Base-by-base conservation (phyloP, 495 filamentous ascomycete species). In the Penicillium cosmopolitanum region DNA sequence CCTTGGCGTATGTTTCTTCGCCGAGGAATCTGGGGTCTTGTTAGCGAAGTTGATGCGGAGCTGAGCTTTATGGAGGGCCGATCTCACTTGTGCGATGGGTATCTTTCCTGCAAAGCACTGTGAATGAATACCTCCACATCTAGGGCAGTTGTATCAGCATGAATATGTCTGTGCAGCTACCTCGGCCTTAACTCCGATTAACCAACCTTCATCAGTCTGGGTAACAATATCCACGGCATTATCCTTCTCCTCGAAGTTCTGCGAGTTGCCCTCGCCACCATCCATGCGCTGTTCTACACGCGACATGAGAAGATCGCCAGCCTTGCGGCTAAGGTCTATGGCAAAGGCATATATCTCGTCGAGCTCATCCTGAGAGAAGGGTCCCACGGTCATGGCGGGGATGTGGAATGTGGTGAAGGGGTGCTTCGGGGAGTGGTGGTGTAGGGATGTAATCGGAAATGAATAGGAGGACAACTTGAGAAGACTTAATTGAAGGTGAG, bases 201-300 rank as follows among this genome's bases (percentile, higher is more conserved):
- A 28, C 75, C 60, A 64, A 87, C 87, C 85, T 72, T 88, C 82
- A 65, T 89, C 87, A 1, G 84, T 86, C 73, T 89, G 83, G 28
- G 87, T 89, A 34, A 91, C 87, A 51, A 90, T 83, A 66, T 90
- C 87, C 10, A 91, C 88, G 0, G 88, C 78, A 65, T 80, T 89
- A 16, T 87, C 85, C 64, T 91, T 91, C 72, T 80, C 77, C 16
- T 73, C 65, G 23, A 75, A 74, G 8, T 56, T 51, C 48, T 76
- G 66, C 6, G 58, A 53, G 33, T 38, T 6, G 11, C 56, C 61
- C 11, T 71, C 60, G 48, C 51, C 58, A 18, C 64, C 64, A 21
- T 62, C 68, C 48, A 73, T 75, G 51, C 80, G 67, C 65, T 80
- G 63, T 74, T 81, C 65, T 55, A 75, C 68, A 68, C 80, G 56